A percentile compares a stretch with the other conserved stretches of the same genome.
Conservation (phyloP, 2,329 filamentous ascomycete species). For the Ciborinia camelliae region DNA sequence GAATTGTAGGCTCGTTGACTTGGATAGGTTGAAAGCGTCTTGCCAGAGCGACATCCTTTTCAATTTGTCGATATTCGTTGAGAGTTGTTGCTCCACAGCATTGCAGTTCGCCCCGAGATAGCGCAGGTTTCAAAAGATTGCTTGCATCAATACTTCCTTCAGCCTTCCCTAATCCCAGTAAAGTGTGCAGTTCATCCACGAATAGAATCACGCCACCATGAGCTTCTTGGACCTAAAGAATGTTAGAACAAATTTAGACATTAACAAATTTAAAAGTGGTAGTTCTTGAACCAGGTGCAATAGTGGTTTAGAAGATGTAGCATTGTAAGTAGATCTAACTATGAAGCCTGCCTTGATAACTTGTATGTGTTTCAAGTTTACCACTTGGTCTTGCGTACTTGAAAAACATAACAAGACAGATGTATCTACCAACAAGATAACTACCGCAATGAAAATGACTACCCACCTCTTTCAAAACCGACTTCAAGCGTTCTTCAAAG, state of each 20-base stretch:
- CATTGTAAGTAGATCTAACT: slow-evolving; percentile 12
- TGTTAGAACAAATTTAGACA: slow-evolving; percentile 7
- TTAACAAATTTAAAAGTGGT: neutral
- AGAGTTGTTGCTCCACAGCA: slow-evolving; percentile 86
- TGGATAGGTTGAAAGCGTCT: slow-evolving; percentile 90
- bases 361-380: neutral
- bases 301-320: slow-evolving; percentile 1
- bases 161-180: slow-evolving; percentile 88
- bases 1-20: slow-evolving; percentile 86
- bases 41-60: slow-evolving; percentile 92
- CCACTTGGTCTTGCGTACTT: slow-evolving; percentile 10
- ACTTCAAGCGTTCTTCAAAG: slow-evolving; percentile 91
- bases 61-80: slow-evolving; percentile 87
- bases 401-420: neutral
- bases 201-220: slow-evolving; percentile 90
- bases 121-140: slow-evolving; percentile 87
- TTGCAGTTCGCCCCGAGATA: slow-evolving; percentile 89
- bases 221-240: slow-evolving; percentile 59
- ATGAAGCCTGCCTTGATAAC: neutral
- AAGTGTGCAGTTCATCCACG: slow-evolving; percentile 88
- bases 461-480: slow-evolving; percentile 74
- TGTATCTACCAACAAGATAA: neutral
- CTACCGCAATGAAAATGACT: neutral
- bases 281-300: neutral
- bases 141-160: slow-evolving; percentile 96